phyloP scores from a whole-genome alignment of 306 rosid genomes.

The Acacia confusa region DNA sequence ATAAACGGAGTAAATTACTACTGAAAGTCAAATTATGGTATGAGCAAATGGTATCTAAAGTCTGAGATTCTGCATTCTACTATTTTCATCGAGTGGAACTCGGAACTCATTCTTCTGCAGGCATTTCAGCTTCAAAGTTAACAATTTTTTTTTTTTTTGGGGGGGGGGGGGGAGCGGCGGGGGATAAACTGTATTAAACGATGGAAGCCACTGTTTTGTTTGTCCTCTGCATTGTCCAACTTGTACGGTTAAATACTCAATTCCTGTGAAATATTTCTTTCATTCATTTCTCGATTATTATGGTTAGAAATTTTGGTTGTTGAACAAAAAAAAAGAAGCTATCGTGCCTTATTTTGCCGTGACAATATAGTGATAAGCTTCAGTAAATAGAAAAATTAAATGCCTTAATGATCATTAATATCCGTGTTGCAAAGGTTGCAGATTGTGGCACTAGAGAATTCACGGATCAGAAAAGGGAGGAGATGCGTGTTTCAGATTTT shows the following conservation, averaged over 20 bases:
- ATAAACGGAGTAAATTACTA: not conserved
- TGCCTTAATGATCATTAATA: not conserved
- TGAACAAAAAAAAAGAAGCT: not conserved
- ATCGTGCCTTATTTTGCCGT: not conserved
- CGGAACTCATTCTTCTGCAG: not conserved
- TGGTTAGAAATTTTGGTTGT: not conserved
- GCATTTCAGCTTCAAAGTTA: not conserved
- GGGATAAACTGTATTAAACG: not conserved
- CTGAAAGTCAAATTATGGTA: not conserved
- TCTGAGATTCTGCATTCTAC: not conserved
- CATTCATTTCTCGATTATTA: not conserved
- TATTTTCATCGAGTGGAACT: not conserved
- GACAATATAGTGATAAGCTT: not conserved
- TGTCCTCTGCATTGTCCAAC: not conserved
- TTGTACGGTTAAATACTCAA: not conserved
- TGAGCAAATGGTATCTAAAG: not conserved
- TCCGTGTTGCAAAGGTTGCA: constrained; percentile 60
- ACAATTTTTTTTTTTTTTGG: not conserved
- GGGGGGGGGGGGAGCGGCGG: not conserved
- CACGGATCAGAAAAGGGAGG: constrained; percentile 86
- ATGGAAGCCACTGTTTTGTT: not conserved
- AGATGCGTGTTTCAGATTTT: constrained; percentile 72
- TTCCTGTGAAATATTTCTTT: not conserved
- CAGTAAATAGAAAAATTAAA: not conserved
- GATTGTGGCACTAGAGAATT: constrained; percentile 78